Base-by-base conservation (phyloP, 129 eudicot genomes). In the Scalesia atractyloides region DNA sequence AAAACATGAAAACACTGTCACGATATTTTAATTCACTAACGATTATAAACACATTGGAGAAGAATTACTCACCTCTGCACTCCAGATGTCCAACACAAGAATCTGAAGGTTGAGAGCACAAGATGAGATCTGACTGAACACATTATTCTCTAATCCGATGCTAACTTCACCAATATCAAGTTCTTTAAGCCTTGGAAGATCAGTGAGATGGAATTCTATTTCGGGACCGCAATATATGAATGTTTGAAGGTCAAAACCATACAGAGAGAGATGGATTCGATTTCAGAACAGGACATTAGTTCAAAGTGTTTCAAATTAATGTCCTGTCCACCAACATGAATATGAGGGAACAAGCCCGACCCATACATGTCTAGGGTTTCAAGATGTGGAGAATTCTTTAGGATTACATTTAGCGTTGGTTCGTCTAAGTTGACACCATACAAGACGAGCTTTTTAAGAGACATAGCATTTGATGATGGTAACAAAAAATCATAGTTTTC, bases 131-230 rank as follows among this genome's bases (percentile, higher is more conserved):
- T 69, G 79, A 36, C 73, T 41, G 19, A 81, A 78, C 13, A 81
- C 86, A 46, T 78, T 74, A 16, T 64, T 73, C 22, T 81, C 79
- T 41, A 84, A 62, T 4, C 83, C 83, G 2, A 76, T 52, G 49
- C 18, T 17, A 18, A 46, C 47, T 41, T 57, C 51, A 5, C 76
- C 76, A 44, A 85, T 71, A 22, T 73, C 73, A 26, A 78, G 41
- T 53, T 73, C 80, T 30, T 49, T 64, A 26, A 86, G 87, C 80
- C 36, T 50, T 9, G 85, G 91, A 33, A 86, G 81, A 56, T 79
- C 72, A 36, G 24, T 14, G 26, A 85, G 50, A 60, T 15, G 2
- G 18, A 85, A 77, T 7, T 73, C 17, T 5, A 82, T 68, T 26
- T 12, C 51, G 6, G 36, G 64, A 9, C 88, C 85, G 64, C 19